A percentile compares a stretch with the other conserved stretches of the same genome.
phyloP scores from a whole-genome alignment of 1,139 yeast species.

The Pichia sp. region DNA sequence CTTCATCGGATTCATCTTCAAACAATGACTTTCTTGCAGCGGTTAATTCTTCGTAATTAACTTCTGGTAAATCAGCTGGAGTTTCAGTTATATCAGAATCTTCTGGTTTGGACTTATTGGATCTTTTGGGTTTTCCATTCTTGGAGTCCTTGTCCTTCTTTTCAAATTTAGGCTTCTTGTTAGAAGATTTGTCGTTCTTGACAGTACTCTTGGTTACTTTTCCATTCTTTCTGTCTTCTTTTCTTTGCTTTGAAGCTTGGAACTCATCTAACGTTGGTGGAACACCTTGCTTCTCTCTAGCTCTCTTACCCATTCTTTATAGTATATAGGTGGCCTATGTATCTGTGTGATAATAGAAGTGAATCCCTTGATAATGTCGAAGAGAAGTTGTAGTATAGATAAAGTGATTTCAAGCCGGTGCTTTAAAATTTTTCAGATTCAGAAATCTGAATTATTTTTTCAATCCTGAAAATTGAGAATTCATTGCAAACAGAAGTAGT shows the following conservation, averaged over 20 bases:
- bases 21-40: slow-evolving; percentile 68
- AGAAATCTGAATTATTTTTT: too few species aligned
- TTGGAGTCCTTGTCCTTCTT: slow-evolving; percentile 17
- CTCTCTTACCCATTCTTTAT: slow-evolving; percentile 84
- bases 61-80: slow-evolving; percentile 50
- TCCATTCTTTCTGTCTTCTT: slow-evolving; percentile 26
- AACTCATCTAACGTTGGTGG: slow-evolving; percentile 87
- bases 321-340: too few species aligned
- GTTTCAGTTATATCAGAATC: slow-evolving; percentile 33
- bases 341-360: too few species aligned
- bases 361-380: too few species aligned
- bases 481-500: too few species aligned
- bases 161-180: slow-evolving; percentile 10
- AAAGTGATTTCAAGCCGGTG: too few species aligned
- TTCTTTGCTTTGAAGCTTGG: slow-evolving; percentile 47
- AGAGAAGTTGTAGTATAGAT: too few species aligned
- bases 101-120: slow-evolving; percentile 23
- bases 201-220: slow-evolving; percentile 16
- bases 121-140: slow-evolving; percentile 22
- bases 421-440: too few species aligned
- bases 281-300: slow-evolving; percentile 81
- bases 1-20: slow-evolving; percentile 59
- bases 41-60: slow-evolving; percentile 55
- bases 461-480: too few species aligned
- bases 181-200: slow-evolving; percentile 18